phyloP scores from a whole-genome alignment of 2,329 filamentous ascomycete genomes.

The Pseudogymnoascus sp. region DNA sequence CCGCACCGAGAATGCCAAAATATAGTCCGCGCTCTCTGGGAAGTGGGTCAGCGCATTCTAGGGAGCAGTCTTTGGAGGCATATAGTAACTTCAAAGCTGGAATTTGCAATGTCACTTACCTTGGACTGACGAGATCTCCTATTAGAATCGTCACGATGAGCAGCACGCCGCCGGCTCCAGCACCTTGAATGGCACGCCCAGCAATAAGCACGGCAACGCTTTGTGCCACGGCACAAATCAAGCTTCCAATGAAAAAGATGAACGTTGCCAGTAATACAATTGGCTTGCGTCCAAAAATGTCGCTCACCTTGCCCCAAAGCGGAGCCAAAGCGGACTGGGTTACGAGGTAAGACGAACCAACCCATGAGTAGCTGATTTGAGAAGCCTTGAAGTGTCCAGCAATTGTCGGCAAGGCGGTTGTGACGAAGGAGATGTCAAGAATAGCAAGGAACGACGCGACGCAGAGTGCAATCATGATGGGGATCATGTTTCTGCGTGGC shows the following conservation, averaged over 20 bases:
- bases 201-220: slow-evolving; percentile 54
- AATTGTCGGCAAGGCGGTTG: slow-evolving; percentile 50
- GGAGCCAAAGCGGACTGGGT: slow-evolving; percentile 33
- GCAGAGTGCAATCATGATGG: slow-evolving; percentile 12
- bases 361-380: slow-evolving; percentile 41
- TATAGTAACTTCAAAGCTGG: slow-evolving; percentile 8
- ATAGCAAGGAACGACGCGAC: slow-evolving; percentile 10
- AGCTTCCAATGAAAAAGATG: slow-evolving; percentile 53
- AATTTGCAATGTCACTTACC: slow-evolving; percentile 3
- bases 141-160: slow-evolving; percentile 56
- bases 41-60: slow-evolving; percentile 9
- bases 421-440: slow-evolving; percentile 39
- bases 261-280: slow-evolving; percentile 51
- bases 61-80: slow-evolving; percentile 8
- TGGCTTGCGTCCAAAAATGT: slow-evolving; percentile 58
- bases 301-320: slow-evolving; percentile 49
- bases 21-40: slow-evolving; percentile 45
- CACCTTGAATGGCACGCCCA: slow-evolving; percentile 52
- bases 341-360: slow-evolving; percentile 44
- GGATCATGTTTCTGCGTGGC: slow-evolving; percentile 9
- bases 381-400: slow-evolving; percentile 39
- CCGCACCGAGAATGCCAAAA: slow-evolving; percentile 50
- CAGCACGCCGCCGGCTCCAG: slow-evolving; percentile 54
- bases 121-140: slow-evolving; percentile 33
- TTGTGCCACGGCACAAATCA: slow-evolving; percentile 48